Conservation (phyloP, 2,329 filamentous ascomycete species). For the Thielaviopsis populi region DNA sequence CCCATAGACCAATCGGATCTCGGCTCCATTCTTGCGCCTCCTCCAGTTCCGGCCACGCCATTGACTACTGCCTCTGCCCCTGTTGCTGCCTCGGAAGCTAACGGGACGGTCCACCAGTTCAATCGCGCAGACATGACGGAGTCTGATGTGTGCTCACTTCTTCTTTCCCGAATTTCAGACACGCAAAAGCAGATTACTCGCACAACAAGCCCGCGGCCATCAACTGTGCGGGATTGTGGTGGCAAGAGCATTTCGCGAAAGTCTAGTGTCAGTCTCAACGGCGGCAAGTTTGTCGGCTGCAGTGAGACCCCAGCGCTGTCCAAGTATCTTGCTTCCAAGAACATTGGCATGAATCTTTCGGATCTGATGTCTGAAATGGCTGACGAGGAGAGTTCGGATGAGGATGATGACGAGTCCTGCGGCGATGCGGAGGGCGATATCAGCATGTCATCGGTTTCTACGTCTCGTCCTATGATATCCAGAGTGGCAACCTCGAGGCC, state of each 20-base stretch:
- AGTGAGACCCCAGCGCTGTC: constrained; percentile 14
- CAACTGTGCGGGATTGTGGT: constrained; percentile 1
- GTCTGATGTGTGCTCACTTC: constrained; percentile 16
- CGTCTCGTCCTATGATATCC: background rate
- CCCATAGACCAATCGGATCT: constrained; percentile 42
- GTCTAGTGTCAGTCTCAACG: background rate
- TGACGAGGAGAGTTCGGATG: constrained; percentile 8
- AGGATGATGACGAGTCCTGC: constrained; percentile 9
- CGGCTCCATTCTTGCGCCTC: constrained; percentile 3
- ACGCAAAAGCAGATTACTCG: constrained; percentile 15
- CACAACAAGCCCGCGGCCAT: background rate
- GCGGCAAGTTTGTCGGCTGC: constrained; percentile 15
- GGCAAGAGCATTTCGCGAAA: constrained; percentile 7
- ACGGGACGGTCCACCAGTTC: constrained; percentile 8
- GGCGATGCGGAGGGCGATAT: constrained; percentile 3
- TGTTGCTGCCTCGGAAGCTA: background rate
- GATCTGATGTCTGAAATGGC: constrained; percentile 12
- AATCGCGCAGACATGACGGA: constrained; percentile 10
- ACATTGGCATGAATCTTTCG: constrained; percentile 12
- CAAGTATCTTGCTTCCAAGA: constrained; percentile 16
- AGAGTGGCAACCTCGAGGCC: constrained; percentile 6
- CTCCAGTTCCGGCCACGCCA: background rate
- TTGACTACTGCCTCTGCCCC: background rate
- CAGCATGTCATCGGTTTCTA: background rate
- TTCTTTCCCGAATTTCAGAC: constrained; percentile 15